Evolutionary conservation across 495 filamentous ascomycete species (phyloP).

Genomic region (Lasiosphaeria miniovina): DNA sequence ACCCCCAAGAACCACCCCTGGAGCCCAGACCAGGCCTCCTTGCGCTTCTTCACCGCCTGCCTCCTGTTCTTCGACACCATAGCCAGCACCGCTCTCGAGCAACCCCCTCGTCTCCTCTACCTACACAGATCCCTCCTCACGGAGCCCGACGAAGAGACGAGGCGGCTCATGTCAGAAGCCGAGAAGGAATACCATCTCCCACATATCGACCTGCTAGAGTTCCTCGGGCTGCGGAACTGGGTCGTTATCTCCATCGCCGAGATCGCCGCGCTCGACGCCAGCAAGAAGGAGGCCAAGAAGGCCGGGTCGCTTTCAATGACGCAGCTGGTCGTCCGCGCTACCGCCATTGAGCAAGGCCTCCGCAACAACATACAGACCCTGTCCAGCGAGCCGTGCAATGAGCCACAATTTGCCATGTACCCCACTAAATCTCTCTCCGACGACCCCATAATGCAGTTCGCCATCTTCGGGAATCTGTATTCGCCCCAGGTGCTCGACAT

Average conservation of each 20-base stretch:
- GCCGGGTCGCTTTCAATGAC: conserved; percentile 43
- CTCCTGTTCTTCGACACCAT: conserved; percentile 50
- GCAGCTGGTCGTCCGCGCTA: conserved; percentile 43
- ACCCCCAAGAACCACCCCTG: conserved; percentile 28
- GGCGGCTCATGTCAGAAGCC: conserved; percentile 12
- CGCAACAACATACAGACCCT: conserved; percentile 23
- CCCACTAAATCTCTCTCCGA: background rate
- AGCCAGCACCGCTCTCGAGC: conserved; percentile 42
- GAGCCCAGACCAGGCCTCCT: conserved; percentile 49
- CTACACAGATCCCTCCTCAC: conserved; percentile 39
- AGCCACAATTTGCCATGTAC: background rate
- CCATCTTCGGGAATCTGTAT: conserved; percentile 1
- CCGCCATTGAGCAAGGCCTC: conserved; percentile 38
- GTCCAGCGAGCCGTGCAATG: background rate
- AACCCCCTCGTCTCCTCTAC: conserved; percentile 40
- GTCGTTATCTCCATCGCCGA: conserved; percentile 42
- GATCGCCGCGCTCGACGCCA: conserved; percentile 48
- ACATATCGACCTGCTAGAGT: conserved; percentile 38
- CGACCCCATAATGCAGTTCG: conserved; percentile 15
- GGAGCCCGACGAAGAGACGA: conserved; percentile 14
- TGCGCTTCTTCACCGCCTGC: conserved; percentile 51
- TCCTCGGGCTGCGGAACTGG: conserved; percentile 49
- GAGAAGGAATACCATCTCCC: conserved; percentile 22
- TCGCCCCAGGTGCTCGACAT: conserved; percentile 3
- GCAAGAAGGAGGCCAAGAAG: conserved; percentile 46